Evolutionary conservation across 2,329 filamentous ascomycete species (phyloP), one percentile per base, ranked within the genome.

Genomic region (Ciborinia camelliae): DNA sequence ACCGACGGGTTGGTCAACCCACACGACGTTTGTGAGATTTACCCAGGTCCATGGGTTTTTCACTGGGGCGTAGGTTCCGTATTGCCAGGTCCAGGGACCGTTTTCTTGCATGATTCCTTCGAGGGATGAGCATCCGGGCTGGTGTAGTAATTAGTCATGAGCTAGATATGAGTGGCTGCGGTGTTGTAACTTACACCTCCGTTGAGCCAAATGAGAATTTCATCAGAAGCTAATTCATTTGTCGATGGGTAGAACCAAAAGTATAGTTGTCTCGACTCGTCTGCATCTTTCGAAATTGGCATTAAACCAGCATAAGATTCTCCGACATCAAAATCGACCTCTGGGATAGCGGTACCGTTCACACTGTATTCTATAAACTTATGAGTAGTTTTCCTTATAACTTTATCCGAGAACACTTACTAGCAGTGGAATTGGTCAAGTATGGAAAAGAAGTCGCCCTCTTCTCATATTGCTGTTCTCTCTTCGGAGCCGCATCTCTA

Each of bases 41-140:
- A 68, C 65, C 73, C 73, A 74, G 2, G 69, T 71, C 47, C 68
- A 74, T 26, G 70, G 71, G 50, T 75, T 74, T 28, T 54, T 58
- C 2, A 72, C 70, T 15, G 73, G 72, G n/a, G 64, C 80, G 63
- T 81, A 83, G 0, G 89, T 93, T 41, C 91, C 91, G 15, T 85
- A 81, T 73, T 89, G 84, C 88, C 88, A 91, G 6, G 83, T 65
- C 71, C 91, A 89, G 0, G 90, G 88, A 0, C 91, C 90, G 70
- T 92, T 93, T 71, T 94, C 90, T 59, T 91, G 89, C 12, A 94
- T 75, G 1, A 93, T 79, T 9, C 89, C 90, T 69, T 87, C 82
- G 8, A 91, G 80, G 1, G 86, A 90, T 39, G 80, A 81, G 70
- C 82, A 86, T 30, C 82, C 83, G 20, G 63, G 63, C 57, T 64